Base-by-base conservation (phyloP, 2,329 filamentous ascomycete genomes). In the Samsoniella hepiali region DNA sequence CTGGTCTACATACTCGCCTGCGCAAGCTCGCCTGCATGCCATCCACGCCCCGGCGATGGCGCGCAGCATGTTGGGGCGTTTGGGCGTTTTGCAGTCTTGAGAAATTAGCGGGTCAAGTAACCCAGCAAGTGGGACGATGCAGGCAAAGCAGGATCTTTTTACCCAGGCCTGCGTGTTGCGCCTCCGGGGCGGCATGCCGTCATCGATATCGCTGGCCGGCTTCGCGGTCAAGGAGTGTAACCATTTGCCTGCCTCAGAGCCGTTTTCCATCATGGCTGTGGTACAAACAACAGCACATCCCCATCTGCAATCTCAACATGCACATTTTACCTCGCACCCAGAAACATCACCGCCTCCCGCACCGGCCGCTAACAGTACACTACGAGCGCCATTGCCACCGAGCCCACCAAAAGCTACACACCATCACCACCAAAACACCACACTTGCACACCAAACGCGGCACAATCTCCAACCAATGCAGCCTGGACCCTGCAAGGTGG, bases 51-150 rank as follows among this genome's bases (percentile, higher is more conserved):
- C 42, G 57, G 44, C 45, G 57, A 59, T 59, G 57, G 57, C 57
- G 57, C 57, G 56, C 56, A 59, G 45, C 32, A 59, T 59, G 45
- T 50, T 59, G 57, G 34, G 57, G 57, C 57, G 57, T 44, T 47
- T 59, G 57, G 34, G 57, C 44, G 44, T 44, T 44, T 47, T 58
- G 56, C 40, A 55, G 17, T 47, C 31, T 32, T 22, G 22, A 22
- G 22, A 22, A 22, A 22, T 22, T 45, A 34, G 55, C 55, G 55
- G 42, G 55, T 17, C 55, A 34, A 45, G 32, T 47, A 36, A 40
- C 40, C 9, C 36, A 22, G 32, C 29, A 8, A 58, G 56, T 58
- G 56, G 56, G 56, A 32, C 56, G n/a, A 58, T 36, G 40, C 55
- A 34, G 54, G 15, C 13, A 47, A 38, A 3, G 13, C 17, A 45